Evolutionary conservation across 2,329 filamentous ascomycete species (phyloP).

Genomic region (Endocalyx cinctus): DNA sequence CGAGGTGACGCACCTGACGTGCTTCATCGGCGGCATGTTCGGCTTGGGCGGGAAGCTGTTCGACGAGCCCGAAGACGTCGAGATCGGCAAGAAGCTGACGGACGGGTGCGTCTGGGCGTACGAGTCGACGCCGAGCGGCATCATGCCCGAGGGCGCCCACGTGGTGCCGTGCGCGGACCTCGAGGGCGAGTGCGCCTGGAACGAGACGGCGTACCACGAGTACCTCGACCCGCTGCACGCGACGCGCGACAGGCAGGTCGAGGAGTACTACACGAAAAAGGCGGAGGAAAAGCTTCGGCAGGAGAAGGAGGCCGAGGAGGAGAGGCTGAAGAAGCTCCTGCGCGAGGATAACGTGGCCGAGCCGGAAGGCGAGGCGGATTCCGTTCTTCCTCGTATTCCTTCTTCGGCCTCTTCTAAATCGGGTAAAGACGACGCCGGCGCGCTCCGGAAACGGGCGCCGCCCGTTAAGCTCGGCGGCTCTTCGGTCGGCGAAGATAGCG

Average conservation of each 20-base stretch:
- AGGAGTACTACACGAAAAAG: slow-evolving; percentile 13
- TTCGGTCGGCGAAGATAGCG: slow-evolving; percentile 1
- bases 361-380: neutral
- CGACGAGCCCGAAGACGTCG: slow-evolving; percentile 53
- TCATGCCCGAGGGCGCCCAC: slow-evolving; percentile 58
- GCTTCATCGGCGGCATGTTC: slow-evolving; percentile 68
- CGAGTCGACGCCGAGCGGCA: slow-evolving; percentile 51
- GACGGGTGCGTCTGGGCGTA: slow-evolving; percentile 70
- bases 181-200: slow-evolving; percentile 50
- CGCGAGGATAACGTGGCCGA: slow-evolving; percentile 13
- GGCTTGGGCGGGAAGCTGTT: slow-evolving; percentile 62
- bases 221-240: slow-evolving; percentile 41
- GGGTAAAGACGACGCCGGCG: neutral
- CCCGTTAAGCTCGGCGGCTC: slow-evolving; percentile 6
- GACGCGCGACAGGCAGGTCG: slow-evolving; percentile 39
- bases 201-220: slow-evolving; percentile 45
- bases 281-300: neutral
- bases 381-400: too few relatives aligned
- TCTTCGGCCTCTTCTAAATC: too few relatives aligned
- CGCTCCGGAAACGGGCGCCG: slow-evolving; percentile 17
- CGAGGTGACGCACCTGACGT: slow-evolving; percentile 60
- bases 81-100: slow-evolving; percentile 58
- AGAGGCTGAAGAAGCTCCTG: slow-evolving; percentile 12
- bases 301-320: slow-evolving; percentile 16
- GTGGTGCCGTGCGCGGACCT: slow-evolving; percentile 44